Evolutionary conservation across 139 green algal genomes (phyloP), one percentile per base, ranked within the genome.

Genomic region (Edaphochlamys debaryana): DNA sequence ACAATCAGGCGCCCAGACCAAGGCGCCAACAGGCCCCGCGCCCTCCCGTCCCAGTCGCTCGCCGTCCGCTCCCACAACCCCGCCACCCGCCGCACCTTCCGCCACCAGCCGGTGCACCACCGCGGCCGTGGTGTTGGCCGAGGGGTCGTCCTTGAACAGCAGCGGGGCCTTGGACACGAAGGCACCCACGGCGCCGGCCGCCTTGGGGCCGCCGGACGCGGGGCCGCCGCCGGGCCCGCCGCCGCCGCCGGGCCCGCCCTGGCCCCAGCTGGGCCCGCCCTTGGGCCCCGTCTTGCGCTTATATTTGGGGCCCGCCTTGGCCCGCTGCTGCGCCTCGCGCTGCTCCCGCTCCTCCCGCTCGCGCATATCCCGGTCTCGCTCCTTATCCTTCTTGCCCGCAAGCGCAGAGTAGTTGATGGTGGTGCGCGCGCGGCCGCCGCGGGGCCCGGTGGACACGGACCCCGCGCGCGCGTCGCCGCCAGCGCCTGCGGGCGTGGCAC

Each of bases 401-500:
- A 84, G 66, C 36, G 78, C 78, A 2, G 36, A 62, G 72, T 94
- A 92, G 79, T 91, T 91, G 67, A 88, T 72, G n/a, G 73, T 45
- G 22, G 41, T 58, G 36, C 77, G 68, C 37, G 70, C 64, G 15
- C 70, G 69, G 23, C 82, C 82, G 48, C 64, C 69, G 27, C 73
- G 27, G 25, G 40, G 22, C 30, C 48, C 77, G 8, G 60, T 48
- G 45, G 30, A 8, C 27, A 1, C 75, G 2, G 19, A 42, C 15
- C 20, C 69, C 50, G 45, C 41, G 2, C 41, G 20, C 37, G 34
- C 48, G 4, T 13, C 32, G 29, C 38, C 81, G 7, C 5, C 30
- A 29, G n/a, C 63, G 20, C 56, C 58, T 5, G 36, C 38, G 40
- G 25, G 52, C 56, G 34, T 66, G 36, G 17, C 63, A 8, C 37